Conservation (phyloP, 164 flowering plant genomes). For the Buxus sempervirens region DNA sequence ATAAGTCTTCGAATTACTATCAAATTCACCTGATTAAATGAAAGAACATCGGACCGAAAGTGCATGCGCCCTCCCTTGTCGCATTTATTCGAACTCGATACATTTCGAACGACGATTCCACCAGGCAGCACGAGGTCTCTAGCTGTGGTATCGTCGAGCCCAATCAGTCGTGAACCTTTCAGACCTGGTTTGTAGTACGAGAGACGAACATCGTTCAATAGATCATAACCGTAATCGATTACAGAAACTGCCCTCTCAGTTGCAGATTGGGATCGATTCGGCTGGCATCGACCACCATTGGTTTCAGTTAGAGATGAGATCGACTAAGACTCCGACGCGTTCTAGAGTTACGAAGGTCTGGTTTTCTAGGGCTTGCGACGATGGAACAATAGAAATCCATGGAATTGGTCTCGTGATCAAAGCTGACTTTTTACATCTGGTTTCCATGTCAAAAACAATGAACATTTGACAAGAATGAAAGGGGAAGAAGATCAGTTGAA, state of each 20-base stretch:
- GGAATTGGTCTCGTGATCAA: neutral
- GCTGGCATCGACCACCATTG: neutral
- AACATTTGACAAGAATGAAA: neutral
- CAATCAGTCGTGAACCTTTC: slow-evolving; percentile 49
- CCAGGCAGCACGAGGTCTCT: slow-evolving; percentile 62
- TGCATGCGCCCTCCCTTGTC: slow-evolving; percentile 87
- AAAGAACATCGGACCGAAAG: slow-evolving; percentile 74
- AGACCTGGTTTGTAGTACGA: slow-evolving; percentile 58
- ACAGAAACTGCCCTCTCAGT: slow-evolving; percentile 76
- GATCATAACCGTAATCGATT: slow-evolving; percentile 74
- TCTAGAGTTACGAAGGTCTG: neutral
- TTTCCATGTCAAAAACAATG: neutral
- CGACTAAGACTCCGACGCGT: neutral
- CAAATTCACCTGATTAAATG: slow-evolving; percentile 66
- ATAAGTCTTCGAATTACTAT: neutral
- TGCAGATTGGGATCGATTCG: slow-evolving; percentile 39
- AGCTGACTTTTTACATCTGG: neutral
- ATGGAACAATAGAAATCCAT: neutral
- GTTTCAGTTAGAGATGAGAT: neutral
- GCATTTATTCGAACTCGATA: slow-evolving; percentile 53
- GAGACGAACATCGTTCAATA: slow-evolving; percentile 50
- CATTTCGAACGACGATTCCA: slow-evolving; percentile 60
- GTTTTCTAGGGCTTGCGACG: neutral
- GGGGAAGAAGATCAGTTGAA: too few species aligned
- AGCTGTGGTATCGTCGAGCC: slow-evolving; percentile 35